Evolutionary conservation across 2,329 filamentous ascomycete genomes (phyloP).

Genomic region (Arthrobotrys sphaeroides): DNA sequence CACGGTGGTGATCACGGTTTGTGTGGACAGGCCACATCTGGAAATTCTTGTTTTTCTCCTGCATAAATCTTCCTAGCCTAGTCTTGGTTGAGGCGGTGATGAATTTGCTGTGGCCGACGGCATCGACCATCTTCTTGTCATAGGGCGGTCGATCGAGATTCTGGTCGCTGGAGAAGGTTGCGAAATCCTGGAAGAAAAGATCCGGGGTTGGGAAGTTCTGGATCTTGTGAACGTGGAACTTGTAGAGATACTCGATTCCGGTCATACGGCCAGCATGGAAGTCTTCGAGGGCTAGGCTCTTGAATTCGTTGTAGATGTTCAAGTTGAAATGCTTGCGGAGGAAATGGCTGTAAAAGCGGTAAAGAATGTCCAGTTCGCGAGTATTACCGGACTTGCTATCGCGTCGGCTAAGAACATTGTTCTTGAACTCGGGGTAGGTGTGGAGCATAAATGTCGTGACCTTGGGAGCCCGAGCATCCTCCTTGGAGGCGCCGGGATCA

Average conservation of each 20-base stretch:
- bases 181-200: slow-evolving; percentile 57
- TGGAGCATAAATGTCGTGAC: slow-evolving; percentile 31
- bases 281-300: slow-evolving; percentile 73
- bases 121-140: slow-evolving; percentile 50
- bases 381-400: slow-evolving; percentile 52
- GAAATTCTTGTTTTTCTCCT: slow-evolving; percentile 53
- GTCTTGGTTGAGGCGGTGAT: slow-evolving; percentile 52
- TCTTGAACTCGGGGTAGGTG: slow-evolving; percentile 46
- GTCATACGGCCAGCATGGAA: slow-evolving; percentile 65
- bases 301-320: slow-evolving; percentile 79
- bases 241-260: slow-evolving; percentile 72
- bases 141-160: slow-evolving; percentile 47
- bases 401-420: slow-evolving; percentile 39
- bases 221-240: slow-evolving; percentile 67
- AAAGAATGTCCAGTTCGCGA: slow-evolving; percentile 71
- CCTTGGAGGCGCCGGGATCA: slow-evolving; percentile 28
- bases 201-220: slow-evolving; percentile 54
- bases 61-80: slow-evolving; percentile 52
- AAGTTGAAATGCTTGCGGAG: slow-evolving; percentile 77
- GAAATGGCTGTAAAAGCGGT: slow-evolving; percentile 79
- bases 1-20: slow-evolving; percentile 24
- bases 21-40: slow-evolving; percentile 47
- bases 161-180: slow-evolving; percentile 53
- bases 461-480: slow-evolving; percentile 14
- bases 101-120: slow-evolving; percentile 40